phyloP scores from a whole-genome alignment of 306 rosid species.

The Pyrus betulifolia region DNA sequence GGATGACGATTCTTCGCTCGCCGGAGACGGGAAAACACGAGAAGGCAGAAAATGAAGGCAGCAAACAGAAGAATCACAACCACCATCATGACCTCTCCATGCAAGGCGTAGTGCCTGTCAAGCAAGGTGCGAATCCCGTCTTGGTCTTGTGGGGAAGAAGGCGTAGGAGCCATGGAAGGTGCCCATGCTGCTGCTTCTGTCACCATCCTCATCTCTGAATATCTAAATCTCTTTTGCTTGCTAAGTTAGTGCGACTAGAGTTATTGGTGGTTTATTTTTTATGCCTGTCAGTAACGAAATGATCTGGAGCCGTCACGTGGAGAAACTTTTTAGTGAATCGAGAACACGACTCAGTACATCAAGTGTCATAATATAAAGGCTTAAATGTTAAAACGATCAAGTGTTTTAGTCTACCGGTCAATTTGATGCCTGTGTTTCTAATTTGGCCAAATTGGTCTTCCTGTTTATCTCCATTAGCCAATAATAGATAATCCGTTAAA shows the following conservation, averaged over 20 bases:
- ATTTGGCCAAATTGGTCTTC: too few species aligned
- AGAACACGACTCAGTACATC: too few species aligned
- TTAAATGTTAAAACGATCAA: too few species aligned
- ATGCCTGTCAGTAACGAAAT: neutral
- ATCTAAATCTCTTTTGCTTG: neutral
- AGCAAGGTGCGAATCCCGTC: slow-evolving; percentile 25
- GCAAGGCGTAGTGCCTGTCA: slow-evolving; percentile 38
- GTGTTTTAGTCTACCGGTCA: neutral
- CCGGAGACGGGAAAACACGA: slow-evolving; percentile 22
- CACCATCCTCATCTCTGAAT: neutral
- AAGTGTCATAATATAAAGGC: neutral
- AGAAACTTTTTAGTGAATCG: too few species aligned
- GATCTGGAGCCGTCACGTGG: neutral
- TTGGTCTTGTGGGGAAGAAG: neutral
- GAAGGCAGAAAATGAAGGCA: slow-evolving; percentile 25
- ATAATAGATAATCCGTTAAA: rapidly evolving
- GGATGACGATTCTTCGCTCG: neutral
- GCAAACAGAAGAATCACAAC: slow-evolving; percentile 27
- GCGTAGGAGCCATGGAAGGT: slow-evolving; percentile 18
- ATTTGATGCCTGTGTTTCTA: neutral
- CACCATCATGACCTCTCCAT: slow-evolving; percentile 42
- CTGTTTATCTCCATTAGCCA: rapidly evolving
- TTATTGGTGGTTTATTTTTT: neutral
- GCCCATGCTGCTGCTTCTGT: neutral
- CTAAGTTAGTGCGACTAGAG: neutral